Conservation (phyloP, 208 protist genomes). For the Wallacemonas rigidus region DNA sequence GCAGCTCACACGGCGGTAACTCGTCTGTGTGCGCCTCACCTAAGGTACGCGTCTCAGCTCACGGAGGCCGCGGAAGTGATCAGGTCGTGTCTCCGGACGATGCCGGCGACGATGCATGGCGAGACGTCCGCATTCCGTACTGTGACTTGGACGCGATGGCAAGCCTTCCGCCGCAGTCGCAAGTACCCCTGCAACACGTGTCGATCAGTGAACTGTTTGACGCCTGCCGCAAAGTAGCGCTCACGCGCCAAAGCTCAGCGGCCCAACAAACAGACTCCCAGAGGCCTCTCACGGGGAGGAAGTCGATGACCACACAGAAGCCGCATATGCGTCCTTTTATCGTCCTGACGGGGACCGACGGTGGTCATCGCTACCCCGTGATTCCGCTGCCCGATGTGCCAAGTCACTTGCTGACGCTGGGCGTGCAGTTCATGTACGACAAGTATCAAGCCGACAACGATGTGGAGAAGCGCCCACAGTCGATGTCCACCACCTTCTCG, state of each 20-base stretch:
- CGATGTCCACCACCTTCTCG: constrained; percentile 21
- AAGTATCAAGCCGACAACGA: constrained; percentile 76
- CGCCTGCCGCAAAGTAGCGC: constrained; percentile 4
- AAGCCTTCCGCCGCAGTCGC: not conserved
- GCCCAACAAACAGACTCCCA: not conserved
- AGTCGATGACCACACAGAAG: not conserved
- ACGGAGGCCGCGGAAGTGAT: not conserved
- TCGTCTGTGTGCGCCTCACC: constrained; percentile 11
- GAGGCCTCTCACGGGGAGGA: constrained; percentile 3
- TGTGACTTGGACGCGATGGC: not conserved
- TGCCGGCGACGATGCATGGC: not conserved
- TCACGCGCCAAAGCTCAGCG: not conserved
- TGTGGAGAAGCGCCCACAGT: constrained; percentile 46
- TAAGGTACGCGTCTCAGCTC: not conserved
- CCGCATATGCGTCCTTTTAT: constrained; percentile 11
- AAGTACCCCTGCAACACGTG: not conserved
- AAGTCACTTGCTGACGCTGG: constrained; percentile 43
- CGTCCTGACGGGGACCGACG: not conserved
- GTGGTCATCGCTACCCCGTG: constrained; percentile 39
- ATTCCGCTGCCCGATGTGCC: constrained; percentile 52
- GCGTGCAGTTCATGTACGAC: constrained; percentile 60
- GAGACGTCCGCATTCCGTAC: not conserved
- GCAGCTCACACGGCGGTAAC: constrained; percentile 7
- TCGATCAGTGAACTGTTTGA: constrained; percentile 10
- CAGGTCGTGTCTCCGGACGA: not conserved